These are phyloP conservation scores for Candida nanaspora DNA, from an alignment of 805 yeast species.

Conservation along the genomic window DNA sequence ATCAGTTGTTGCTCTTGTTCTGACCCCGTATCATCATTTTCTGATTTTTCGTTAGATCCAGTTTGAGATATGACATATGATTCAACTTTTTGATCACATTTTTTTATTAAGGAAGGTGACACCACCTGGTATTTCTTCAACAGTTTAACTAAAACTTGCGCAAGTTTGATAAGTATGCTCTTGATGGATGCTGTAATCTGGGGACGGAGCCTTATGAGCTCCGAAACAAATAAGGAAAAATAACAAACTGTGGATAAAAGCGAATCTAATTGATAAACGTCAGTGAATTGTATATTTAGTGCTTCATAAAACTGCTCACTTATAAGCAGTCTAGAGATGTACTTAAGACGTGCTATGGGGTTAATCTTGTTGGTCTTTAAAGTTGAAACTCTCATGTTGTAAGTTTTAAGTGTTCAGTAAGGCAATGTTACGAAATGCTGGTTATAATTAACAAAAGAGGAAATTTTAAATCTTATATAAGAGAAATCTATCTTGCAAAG, in stretches of 20 bases:
- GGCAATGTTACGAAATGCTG: too few species aligned
- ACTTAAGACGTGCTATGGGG: conserved; percentile 5
- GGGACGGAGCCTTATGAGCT: conserved; percentile 16
- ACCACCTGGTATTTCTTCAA: background rate
- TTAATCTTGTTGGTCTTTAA: background rate
- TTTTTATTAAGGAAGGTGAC: too few species aligned
- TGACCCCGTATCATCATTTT: background rate
- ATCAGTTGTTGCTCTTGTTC: background rate
- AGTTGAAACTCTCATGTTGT: background rate
- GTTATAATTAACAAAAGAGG: too few species aligned
- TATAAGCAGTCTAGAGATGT: conserved; percentile 12
- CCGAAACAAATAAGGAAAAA: conserved; percentile 20
- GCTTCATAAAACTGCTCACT: conserved; percentile 22
- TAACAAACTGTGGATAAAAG: conserved; percentile 28
- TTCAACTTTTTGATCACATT: background rate
- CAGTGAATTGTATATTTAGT: conserved; percentile 16
- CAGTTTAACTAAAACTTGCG: background rate
- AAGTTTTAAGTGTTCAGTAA: background rate
- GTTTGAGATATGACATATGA: too few species aligned
- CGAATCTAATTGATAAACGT: conserved; percentile 22
- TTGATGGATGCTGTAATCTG: conserved; percentile 4
- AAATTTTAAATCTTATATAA: too few species aligned
- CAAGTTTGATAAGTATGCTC: conserved; percentile 1
- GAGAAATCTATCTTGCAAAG: too few species aligned
- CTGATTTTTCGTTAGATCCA: too few species aligned